Base-by-base conservation (phyloP, 129 eudicot genomes). In the Helichrysum umbraculigerum region DNA sequence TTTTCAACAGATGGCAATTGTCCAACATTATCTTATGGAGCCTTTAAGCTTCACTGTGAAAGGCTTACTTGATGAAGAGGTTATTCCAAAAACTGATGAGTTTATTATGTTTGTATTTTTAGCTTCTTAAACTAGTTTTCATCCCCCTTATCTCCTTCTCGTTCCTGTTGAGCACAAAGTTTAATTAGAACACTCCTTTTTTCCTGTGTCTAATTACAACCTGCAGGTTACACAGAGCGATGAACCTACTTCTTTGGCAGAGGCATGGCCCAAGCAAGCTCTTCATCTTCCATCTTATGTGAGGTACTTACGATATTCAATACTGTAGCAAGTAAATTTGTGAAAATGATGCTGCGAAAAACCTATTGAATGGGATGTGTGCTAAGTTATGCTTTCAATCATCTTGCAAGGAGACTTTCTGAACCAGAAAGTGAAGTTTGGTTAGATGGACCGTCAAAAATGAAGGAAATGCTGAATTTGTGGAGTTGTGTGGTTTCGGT, bases 401-500 rank as follows among this genome's bases (percentile, higher is more conserved):
- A 6, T 77, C 58, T 67, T 82, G 50, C 71, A 59, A 88, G 92
- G 80, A 73, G 68, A 66, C 81, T 70, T 68, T 68, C 82, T 76
- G 87, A 79, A 60, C 77, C 77, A 76, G 80, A 70, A 58, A 79
- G 51, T 71, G 87, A 69, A 73, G 74, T 44, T 32, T 76, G 59
- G 78, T 83, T 70, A 32, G 44, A 60, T 67, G 90, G 88, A 56
- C 76, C 92, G 37, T 82, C 83, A 52, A 89, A 88, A 76, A 62
- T 90, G 80, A 89, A 80, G 81, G 83, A 76, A 71, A 57, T 78
- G 66, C 81, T 81, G 76, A 86, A 84, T 64, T 68, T 78, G 33
- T 93, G 98, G 98, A 79, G 87, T 74, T 83, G 85, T 81, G 77
- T 79, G 61, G 81, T 85, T 68, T 85, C 80, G 97, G 98, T 90